Base-by-base conservation (phyloP, 106 monocot genomes). In the Dactylorhiza incarnata region DNA sequence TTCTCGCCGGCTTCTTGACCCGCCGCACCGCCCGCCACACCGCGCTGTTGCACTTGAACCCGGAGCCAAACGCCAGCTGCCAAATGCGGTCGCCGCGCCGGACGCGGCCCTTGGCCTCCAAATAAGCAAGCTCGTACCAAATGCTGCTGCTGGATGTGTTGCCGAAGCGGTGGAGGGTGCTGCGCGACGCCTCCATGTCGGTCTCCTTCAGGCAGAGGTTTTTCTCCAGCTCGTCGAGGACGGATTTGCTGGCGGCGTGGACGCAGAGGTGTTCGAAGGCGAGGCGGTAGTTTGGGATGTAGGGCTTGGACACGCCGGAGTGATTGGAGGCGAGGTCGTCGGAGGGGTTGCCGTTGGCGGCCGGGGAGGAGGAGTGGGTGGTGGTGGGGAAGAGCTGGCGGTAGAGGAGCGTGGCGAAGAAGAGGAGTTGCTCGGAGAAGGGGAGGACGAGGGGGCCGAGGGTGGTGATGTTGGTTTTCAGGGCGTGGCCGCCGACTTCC, bases 221-320 rank as follows among this genome's bases (percentile, higher is more conserved):
- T 49, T 69, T 70, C 82, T 93, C 85, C 44, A 96, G 87, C 82
- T 90, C 89, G 77, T 93, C 90, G 8, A 96, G 90, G 75, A 95
- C 92, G 0, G 74, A 71, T 75, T 86, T 91, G 81, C 95, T 90
- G 6, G 90, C 90, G 0, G 92, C 90, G 79, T 96, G 96, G 67
- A 93, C 82, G 87, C 96, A 96, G 79, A 93, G 91, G 81, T 96
- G 96, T 81, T 96, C 90, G 86, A 96, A 96, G 9, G 96, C 96
- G 29, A 87, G 85, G 78, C 90, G 88, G 85, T 89, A 96, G 76
- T 96, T 87, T 0, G 96, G 90, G 49, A 93, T 89, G 90, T 94
- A 94, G 0, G 94, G 90, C 63, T 80, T 83, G 23, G 73, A 50
- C 58, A 76, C 56, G 43, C 78, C 37, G 62, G 76, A 13, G 19